A percentile compares a stretch with the other conserved stretches of the same genome.
These are phyloP conservation scores for Beta lomatogona DNA, from an alignment of 179 eudicot genomes.

Conservation along the genomic window DNA sequence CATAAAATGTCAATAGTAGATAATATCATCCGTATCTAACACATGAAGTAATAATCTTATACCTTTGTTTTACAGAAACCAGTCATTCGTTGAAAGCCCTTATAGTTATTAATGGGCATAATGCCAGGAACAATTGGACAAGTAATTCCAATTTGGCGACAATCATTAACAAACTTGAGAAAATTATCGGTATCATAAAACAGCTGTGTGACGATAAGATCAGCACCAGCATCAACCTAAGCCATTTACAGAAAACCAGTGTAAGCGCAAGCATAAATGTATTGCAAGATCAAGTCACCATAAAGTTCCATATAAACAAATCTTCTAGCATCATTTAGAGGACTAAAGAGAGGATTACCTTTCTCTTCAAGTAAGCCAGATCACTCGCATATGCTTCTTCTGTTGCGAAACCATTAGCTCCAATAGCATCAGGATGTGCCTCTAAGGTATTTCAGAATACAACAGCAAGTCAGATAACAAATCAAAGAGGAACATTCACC, in stretches of 20 bases:
- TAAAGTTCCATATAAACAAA: not conserved
- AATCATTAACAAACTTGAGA: slow-evolving; percentile 90
- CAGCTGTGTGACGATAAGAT: slow-evolving; percentile 91
- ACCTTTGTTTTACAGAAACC: slow-evolving; percentile 99
- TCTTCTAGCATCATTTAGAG: not conserved
- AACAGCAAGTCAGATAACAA: slow-evolving; percentile 5
- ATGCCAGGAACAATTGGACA: slow-evolving; percentile 99
- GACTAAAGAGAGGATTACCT: slow-evolving; percentile 43
- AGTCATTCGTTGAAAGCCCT: slow-evolving; percentile 94
- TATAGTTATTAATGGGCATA: slow-evolving; percentile 98
- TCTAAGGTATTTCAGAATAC: slow-evolving; percentile 39
- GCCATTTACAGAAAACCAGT: slow-evolving; percentile 20
- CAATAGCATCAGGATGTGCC: slow-evolving; percentile 96
- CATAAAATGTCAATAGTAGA: not conserved
- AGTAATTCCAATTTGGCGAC: slow-evolving; percentile 90
- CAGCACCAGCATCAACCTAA: slow-evolving; percentile 99
- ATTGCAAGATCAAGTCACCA: not conserved
- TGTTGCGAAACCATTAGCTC: slow-evolving; percentile 69
- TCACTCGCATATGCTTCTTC: slow-evolving; percentile 74
- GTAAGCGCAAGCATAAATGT: slow-evolving; percentile 4
- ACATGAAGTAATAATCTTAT: slow-evolving; percentile 8
- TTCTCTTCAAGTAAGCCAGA: slow-evolving; percentile 88
- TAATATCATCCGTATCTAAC: not conserved
- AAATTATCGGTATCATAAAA: slow-evolving; percentile 91
- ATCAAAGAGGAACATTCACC: not conserved